Base-by-base conservation (phyloP, 257 asterid genomes). In the Capsicum baccatum region DNA sequence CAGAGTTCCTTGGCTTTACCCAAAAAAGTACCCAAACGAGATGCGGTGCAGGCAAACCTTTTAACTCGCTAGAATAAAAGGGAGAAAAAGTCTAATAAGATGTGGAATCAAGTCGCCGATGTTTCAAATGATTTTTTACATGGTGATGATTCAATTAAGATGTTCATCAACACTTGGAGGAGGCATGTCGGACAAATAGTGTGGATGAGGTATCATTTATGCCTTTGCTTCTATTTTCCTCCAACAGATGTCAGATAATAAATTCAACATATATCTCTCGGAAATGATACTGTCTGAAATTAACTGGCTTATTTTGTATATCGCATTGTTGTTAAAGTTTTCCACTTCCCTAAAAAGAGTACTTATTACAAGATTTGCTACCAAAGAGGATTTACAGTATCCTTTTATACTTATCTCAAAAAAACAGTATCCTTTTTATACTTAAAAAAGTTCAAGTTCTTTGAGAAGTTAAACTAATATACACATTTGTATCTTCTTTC, bases 161-260 rank as follows among this genome's bases (percentile, higher is more conserved):
- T 84, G 84, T 96, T 96, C 82, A 26, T 92, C 73, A 76, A 94
- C 84, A 93, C 97, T 64, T 96, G 98, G 98, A 89, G 88, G 98
- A 91, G 84, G 92, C 93, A 67, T 96, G 99, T 89, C 89, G 78
- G 15, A 85, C 66, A 74, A 84, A 89, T 84, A 83, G 42, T 26
- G 89, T 87, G 59, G 91, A 91, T 76, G 95, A 93, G 99, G 99
- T 96, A 91, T 42, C 56, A 44, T n/a, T 19, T 71, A 71, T 44
- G 79, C 35, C 21, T 58, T 69, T n/a, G 55, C 39, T 62, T 62
- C 68, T 62, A 44, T 69, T 39, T 17, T 69, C 50, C 50, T 70
- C 26, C 50, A 42, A 47, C 56, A 42, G 16, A 42, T 47, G 42
- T 37, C 42, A 37, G 42, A 37, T 37, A 44, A 9, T 70, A 16